A percentile compares a stretch with the other conserved stretches of the same genome.
These are phyloP conservation scores for Eutypella sp. DNA, from an alignment of 2,329 filamentous ascomycete species.

Conservation along the genomic window DNA sequence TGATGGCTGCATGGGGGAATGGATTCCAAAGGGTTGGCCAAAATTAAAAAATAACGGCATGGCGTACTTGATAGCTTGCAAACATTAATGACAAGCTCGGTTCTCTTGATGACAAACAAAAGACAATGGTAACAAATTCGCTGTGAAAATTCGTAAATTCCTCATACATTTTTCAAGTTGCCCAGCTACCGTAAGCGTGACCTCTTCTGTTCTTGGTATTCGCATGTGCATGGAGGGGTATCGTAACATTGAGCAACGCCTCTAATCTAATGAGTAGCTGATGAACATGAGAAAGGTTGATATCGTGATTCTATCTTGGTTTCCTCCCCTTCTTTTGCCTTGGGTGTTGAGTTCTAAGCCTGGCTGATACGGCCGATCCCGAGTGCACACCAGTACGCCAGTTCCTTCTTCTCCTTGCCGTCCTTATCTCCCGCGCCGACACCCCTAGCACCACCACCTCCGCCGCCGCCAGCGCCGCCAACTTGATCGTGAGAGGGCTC, in stretches of 20 bases:
- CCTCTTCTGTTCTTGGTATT: slow-evolving; percentile 1
- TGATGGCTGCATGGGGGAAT: slow-evolving; percentile 26
- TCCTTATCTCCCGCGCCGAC: slow-evolving; percentile 54
- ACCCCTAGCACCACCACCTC: slow-evolving; percentile 59
- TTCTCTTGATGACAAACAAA: slow-evolving; percentile 21
- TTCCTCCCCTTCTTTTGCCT: neutral
- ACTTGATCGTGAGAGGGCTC: slow-evolving; percentile 60
- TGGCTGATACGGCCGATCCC: slow-evolving; percentile 76
- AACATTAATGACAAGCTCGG: slow-evolving; percentile 37
- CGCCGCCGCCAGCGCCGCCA: slow-evolving; percentile 38
- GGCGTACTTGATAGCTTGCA: slow-evolving; percentile 51
- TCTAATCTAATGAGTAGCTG: too few relatives aligned
- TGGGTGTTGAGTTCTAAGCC: slow-evolving; percentile 27
- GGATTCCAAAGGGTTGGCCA: slow-evolving; percentile 20
- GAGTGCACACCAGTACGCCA: slow-evolving; percentile 94
- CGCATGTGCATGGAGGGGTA: slow-evolving; percentile 32
- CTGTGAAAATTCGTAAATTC: slow-evolving; percentile 1
- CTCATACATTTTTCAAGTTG: too few relatives aligned
- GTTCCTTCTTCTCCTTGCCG: slow-evolving; percentile 72
- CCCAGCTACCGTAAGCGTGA: too few relatives aligned
- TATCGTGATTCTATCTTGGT: neutral
- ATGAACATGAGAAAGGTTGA: slow-evolving; percentile 4
- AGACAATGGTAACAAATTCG: slow-evolving; percentile 7
- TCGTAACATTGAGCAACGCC: slow-evolving; percentile 34
- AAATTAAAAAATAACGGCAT: slow-evolving; percentile 33